Evolutionary conservation across 306 rosid species (phyloP).

Genomic region (Cucumis sativus): DNA sequence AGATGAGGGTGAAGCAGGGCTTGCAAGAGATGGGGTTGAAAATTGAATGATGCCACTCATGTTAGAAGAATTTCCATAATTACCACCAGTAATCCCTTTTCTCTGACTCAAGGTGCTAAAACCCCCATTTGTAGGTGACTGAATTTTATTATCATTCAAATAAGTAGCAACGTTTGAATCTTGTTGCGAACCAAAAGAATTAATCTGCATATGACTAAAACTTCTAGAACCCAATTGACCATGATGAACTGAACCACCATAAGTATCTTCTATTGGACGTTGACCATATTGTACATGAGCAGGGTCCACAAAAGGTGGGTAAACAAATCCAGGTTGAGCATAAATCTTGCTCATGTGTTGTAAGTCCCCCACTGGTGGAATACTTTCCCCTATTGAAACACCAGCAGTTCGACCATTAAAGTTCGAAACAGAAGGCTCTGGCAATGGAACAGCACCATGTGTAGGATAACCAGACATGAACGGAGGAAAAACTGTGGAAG

Average conservation of each 20-base stretch:
- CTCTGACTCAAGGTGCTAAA: constrained; percentile 21
- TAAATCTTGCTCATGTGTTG: constrained; percentile 30
- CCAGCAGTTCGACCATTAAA: constrained; percentile 27
- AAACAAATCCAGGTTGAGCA: constrained; percentile 38
- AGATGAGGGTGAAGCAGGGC: constrained; percentile 40
- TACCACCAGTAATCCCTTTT: constrained; percentile 17
- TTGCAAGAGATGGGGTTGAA: constrained; percentile 34
- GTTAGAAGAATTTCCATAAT: constrained; percentile 23
- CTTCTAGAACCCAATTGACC: constrained; percentile 24
- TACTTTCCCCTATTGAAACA: constrained; percentile 25
- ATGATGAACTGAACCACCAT: constrained; percentile 24
- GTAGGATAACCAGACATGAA: constrained; percentile 37
- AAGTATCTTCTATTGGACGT: constrained; percentile 23
- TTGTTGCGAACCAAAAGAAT: constrained; percentile 15
- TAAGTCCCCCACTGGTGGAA: constrained; percentile 23
- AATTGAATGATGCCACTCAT: constrained; percentile 22
- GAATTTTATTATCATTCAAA: constrained; percentile 22
- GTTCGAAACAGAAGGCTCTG: constrained; percentile 28
- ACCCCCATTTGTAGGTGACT: constrained; percentile 19
- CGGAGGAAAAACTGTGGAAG: constrained; percentile 25
- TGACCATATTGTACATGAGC: constrained; percentile 27
- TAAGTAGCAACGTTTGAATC: constrained; percentile 15
- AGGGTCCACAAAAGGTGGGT: constrained; percentile 38
- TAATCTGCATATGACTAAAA: constrained; percentile 15
- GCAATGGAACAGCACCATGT: constrained; percentile 31